Evolutionary conservation across 129 eudicot genomes (phyloP), one percentile per base, ranked within the genome.

Genomic region (Lactuca saligna): DNA sequence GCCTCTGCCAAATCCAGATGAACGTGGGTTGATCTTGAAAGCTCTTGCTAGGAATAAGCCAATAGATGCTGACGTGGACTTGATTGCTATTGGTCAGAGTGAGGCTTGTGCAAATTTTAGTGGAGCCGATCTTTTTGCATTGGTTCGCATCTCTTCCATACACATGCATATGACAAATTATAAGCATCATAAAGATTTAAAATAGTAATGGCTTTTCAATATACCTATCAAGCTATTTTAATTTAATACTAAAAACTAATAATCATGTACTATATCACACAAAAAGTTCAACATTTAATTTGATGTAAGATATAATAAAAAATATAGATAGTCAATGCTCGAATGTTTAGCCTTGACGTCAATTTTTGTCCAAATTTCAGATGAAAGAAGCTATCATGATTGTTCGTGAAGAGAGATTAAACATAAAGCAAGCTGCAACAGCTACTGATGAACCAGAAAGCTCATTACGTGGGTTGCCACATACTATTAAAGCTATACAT

Each of bases 321-420:
- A 3, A 35, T 35, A 35, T 35, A 35, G 5, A 5, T 3, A 34
- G 38, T 35, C 39, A 35, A 35, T 35, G 4, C 39, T 2, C 39
- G 39, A 35, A 35, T 35, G 3, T 35, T 35, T 35, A 35, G 39
- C 6, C 39, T 6, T 35, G 39, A 35, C 39, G 39, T 35, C 39
- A 35, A 1, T 35, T 35, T 35, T 35, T 25, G 29, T 25, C 29
- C 29, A 34, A 16, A 49, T 77, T 69, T 38, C 76, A 91, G 97
- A 84, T 88, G 80, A 74, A 79, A 15, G 89, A 84, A 79, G 98
- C 98, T 74, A 88, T 89, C 39, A 86, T 84, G 89, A 79, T 69
- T 72, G 95, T 89, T 39, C 79, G 84, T 73, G 70, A 76, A 61
- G 80, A 76, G 54, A 61, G 14, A 32, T 77, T 71, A 12, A 72